Percentiles rank a stretch among this genome's conserved stretches.
These are phyloP conservation scores for Chlorophyllum brunneum DNA, from an alignment of 768 basidiomycete species.

Conservation along the genomic window DNA sequence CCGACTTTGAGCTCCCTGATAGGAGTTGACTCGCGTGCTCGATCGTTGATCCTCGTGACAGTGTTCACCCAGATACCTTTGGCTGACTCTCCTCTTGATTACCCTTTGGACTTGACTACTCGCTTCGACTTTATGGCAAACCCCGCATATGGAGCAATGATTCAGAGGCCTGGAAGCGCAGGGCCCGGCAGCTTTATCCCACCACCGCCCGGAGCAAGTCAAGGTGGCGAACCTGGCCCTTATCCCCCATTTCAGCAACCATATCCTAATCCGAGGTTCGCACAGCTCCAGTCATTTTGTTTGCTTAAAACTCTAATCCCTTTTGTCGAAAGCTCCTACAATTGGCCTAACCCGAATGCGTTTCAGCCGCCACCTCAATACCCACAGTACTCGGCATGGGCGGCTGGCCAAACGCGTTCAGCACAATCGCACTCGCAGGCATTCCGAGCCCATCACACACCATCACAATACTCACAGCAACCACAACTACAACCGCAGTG, in stretches of 20 bases:
- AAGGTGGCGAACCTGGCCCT: slow-evolving; percentile 26
- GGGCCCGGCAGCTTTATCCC: slow-evolving; percentile 22
- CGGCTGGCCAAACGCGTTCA: background rate
- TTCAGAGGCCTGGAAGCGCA: background rate
- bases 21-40: too few relatives aligned
- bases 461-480: background rate
- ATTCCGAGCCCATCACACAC: background rate
- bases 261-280: slow-evolving; percentile 13
- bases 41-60: too few relatives aligned
- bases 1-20: background rate
- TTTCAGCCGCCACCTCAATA: background rate
- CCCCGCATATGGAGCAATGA: slow-evolving; percentile 3
- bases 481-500: background rate
- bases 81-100: background rate
- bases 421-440: background rate
- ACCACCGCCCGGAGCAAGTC: slow-evolving; percentile 28
- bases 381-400: background rate
- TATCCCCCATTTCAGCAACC: slow-evolving; percentile 13
- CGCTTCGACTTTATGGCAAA: background rate
- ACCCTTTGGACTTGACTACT: too few relatives aligned
- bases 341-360: background rate
- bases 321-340: background rate
- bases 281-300: background rate
- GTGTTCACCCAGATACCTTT: too few relatives aligned
- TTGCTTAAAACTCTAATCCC: background rate